phyloP scores from a whole-genome alignment of 78 protist species.

The Dictyostelium capitatum region DNA sequence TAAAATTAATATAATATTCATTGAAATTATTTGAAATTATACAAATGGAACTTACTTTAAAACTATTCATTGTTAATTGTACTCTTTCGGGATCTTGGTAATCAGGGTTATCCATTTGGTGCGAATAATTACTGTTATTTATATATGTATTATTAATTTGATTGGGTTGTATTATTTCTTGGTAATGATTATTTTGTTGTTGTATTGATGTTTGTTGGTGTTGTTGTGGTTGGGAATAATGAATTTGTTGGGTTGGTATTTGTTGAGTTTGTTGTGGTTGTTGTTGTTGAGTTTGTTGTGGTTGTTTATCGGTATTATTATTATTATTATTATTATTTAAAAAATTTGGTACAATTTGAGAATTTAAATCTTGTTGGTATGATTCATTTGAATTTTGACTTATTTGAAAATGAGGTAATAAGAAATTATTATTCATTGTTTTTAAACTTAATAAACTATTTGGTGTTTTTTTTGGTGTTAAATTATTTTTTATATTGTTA shows the following conservation, averaged over 20 bases:
- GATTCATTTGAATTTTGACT: neutral
- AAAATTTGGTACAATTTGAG: conserved; percentile 24
- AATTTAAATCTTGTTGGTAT: neutral
- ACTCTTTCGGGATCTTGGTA: conserved; percentile 40
- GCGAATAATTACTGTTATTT: neutral
- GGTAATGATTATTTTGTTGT: neutral
- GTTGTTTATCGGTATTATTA: neutral
- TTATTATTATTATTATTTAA: neutral
- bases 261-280: neutral
- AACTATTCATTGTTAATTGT: conserved; percentile 17
- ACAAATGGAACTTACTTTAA: conserved; percentile 52
- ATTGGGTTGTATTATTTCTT: neutral
- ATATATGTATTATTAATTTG: neutral
- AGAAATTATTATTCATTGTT: neutral
- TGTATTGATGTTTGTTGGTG: neutral
- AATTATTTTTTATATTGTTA: neutral
- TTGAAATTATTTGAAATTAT: neutral
- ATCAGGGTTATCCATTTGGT: neutral
- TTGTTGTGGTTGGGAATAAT: neutral
- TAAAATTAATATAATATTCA: neutral
- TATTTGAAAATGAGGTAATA: neutral
- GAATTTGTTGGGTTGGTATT: neutral
- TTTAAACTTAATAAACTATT: neutral
- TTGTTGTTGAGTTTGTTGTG: neutral
- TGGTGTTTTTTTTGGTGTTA: conserved; percentile 1